phyloP scores from a whole-genome alignment of 2,329 filamentous ascomycete species.

The Xylariaceae sp. region DNA sequence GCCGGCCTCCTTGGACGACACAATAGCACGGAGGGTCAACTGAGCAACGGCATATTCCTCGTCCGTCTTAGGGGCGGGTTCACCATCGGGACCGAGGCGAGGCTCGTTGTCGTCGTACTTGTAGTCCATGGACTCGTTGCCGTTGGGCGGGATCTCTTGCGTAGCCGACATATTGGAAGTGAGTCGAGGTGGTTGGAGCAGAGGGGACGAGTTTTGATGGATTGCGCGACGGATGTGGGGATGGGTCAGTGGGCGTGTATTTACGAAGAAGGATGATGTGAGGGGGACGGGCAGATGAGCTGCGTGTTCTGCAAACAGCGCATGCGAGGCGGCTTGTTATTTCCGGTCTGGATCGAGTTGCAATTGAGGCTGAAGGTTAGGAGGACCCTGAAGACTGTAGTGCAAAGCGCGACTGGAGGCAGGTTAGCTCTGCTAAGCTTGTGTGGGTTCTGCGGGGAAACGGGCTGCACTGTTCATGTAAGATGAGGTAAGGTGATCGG shows the following conservation, averaged over 20 bases:
- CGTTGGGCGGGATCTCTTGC: conserved; percentile 60
- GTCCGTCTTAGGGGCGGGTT: conserved; percentile 83
- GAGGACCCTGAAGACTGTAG: conserved; percentile 21
- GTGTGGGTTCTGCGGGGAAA: conserved; percentile 27
- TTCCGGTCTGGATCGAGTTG: conserved; percentile 13
- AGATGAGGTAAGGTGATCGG: conserved; percentile 16
- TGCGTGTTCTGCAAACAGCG: conserved; percentile 5
- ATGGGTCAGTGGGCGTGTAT: conserved; percentile 2
- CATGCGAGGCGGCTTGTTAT: conserved; percentile 12
- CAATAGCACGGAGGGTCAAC: conserved; percentile 92
- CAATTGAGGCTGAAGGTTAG: conserved; percentile 17
- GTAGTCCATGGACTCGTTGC: conserved; percentile 64
- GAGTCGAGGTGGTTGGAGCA: conserved; percentile 21
- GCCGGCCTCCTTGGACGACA: conserved; percentile 97
- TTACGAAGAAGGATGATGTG: background rate
- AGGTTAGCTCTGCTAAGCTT: conserved; percentile 33
- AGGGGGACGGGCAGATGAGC: background rate
- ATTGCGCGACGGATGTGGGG: background rate
- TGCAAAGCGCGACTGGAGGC: conserved; percentile 20
- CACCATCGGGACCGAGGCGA: conserved; percentile 69
- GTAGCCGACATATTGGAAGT: conserved; percentile 54
- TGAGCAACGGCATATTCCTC: conserved; percentile 94
- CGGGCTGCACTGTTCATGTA: conserved; percentile 22
- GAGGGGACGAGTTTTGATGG: conserved; percentile 14
- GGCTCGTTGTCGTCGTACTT: conserved; percentile 61